Base-by-base conservation (phyloP, 23 red algal genomes). In the Gracilaria gracilis region DNA sequence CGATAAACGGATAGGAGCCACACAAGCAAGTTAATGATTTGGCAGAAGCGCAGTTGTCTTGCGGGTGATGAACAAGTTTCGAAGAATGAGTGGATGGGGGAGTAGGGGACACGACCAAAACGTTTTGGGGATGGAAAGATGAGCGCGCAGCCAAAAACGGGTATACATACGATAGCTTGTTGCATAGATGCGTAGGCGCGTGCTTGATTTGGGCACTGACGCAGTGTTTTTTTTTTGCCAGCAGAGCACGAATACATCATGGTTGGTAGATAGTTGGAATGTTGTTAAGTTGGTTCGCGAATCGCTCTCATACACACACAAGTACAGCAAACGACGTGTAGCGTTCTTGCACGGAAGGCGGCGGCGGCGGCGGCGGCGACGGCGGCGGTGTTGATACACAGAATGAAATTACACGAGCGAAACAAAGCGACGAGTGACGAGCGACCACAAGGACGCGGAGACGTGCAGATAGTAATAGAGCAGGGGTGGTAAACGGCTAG, bases 1-100 rank as follows among this genome's bases (percentile, higher is more conserved):
- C 57, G 57, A n/a, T 61, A 61, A 61, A 61, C 57, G 57, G 57
- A 61, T 61, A 61, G 21, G 9, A 61, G 57, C 57, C 57, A 61
- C 57, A 61, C 57, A 61, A 61, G 48, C 57, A 61, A 61, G 57
- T 61, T 61, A 61, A 61, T 61, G 57, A 61, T n/a, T 61, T 61
- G 57, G 19, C 7, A 61, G 25, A 61, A 61, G 57, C 57, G n/a
- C n/a, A n/a, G 42, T 46, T 46, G 42, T 46, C 11, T 25, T 65
- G 61, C 1, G 29, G 61, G 61, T 32, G 61, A 65, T 21, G 27
- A 24, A 65, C 61, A 65, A 31, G 27, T 31, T 65, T 65, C 61
- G 61, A 65, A 25, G 61, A 65, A 65, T 61, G 57, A 61, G 25
- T n/a, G 57, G 57, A 61, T 61, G 57, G 27, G 4, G 25, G 2